Evolutionary conservation across 371 early-diverging fungal species (phyloP), one percentile per base, ranked within the genome.

Genomic region (Rhizopus microsporus): DNA sequence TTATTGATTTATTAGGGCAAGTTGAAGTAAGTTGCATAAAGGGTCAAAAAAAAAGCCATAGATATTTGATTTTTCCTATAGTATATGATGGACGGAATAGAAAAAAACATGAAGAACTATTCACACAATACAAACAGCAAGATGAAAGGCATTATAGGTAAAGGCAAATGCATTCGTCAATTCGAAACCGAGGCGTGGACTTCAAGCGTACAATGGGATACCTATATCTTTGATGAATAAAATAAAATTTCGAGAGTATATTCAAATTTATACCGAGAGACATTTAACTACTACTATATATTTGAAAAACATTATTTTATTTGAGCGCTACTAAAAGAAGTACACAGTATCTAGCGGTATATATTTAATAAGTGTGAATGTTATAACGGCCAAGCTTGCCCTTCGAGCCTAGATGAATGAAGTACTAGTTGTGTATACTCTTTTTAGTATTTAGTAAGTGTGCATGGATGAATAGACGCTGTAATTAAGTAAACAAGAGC

Each of bases 31-130:
- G 17, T 52, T n/a, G 8, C 17, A 32, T 32, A 50, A 50, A 50
- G 12, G 50, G 50, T 13, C 23, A 47, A 47, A 47, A 47, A 47
- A 47, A 44, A 47, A 47, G 47, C 9, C 23, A 23, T 17, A 47
- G 47, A 47, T 31, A 17, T 30, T 47, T 47, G 47, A 47, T 47
- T 17, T 47, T 47, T 47, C 32, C 47, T 47, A 47, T 47, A 47
- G 47, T 47, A 47, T 17, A 47, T 47, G 47, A 47, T 47, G 13
- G 23, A 47, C 7, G 23, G 23, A 17, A 47, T 47, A 17, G 47
- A 47, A 47, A 29, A 47, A 30, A 47, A 31, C 23, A 47, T 47
- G 7, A 47, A 47, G 23, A 17, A 23, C 13, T 47, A 17, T 31
- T 47, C 47, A 47, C 47, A 29, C 47, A 47, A 47, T 13, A 47